A percentile compares a stretch with the other conserved stretches of the same genome.
These are phyloP conservation scores for Barnettozyma californica DNA, from an alignment of 805 yeast genomes.

Conservation along the genomic window DNA sequence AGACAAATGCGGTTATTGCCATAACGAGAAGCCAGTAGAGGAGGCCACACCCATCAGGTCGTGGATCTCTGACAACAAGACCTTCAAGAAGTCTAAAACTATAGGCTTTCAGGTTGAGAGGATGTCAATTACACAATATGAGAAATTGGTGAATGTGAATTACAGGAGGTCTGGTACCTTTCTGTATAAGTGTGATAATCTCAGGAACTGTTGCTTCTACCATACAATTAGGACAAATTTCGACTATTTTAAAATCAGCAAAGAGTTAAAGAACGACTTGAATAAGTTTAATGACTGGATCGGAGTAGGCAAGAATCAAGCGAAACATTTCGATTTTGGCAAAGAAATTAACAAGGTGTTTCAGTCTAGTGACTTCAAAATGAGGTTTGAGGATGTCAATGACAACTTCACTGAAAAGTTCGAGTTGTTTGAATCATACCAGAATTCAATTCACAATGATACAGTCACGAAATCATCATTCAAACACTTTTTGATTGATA, in stretches of 20 bases:
- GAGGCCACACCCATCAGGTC: constrained; percentile 36
- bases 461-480: constrained; percentile 47
- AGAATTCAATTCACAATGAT: constrained; percentile 63
- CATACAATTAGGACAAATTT: constrained; percentile 68
- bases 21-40: constrained; percentile 26
- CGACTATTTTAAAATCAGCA: constrained; percentile 40
- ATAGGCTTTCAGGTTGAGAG: constrained; percentile 37
- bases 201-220: constrained; percentile 72
- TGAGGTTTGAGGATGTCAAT: constrained; percentile 48
- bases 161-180: constrained; percentile 75
- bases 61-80: constrained; percentile 22
- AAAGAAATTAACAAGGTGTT: constrained; percentile 28
- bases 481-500: constrained; percentile 59
- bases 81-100: constrained; percentile 21
- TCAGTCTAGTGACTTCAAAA: constrained; percentile 26
- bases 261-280: constrained; percentile 62
- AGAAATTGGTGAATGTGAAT: constrained; percentile 62
- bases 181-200: constrained; percentile 59
- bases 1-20: constrained; percentile 69
- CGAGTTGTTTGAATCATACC: constrained; percentile 61
- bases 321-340: constrained; percentile 25
- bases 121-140: constrained; percentile 53
- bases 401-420: constrained; percentile 53
- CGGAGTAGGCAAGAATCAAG: constrained; percentile 9
- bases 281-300: constrained; percentile 45